phyloP scores from a whole-genome alignment of 306 rosid genomes.

The Inga laurina region DNA sequence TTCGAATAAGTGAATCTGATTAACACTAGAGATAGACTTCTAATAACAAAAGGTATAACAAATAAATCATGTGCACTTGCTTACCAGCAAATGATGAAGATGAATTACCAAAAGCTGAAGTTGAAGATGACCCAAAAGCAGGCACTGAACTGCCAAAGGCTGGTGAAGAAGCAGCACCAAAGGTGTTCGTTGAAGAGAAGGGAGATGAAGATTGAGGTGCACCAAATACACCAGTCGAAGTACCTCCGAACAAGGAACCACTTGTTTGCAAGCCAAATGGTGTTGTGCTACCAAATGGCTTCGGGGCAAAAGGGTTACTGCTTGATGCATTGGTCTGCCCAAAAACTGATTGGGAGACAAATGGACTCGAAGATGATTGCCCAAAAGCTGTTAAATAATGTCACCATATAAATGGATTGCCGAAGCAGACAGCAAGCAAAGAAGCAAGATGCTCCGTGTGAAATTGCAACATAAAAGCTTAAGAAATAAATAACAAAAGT shows the following conservation, averaged over 20 bases:
- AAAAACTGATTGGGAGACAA: constrained; percentile 78
- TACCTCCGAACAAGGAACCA: constrained; percentile 76
- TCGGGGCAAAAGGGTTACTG: constrained; percentile 80
- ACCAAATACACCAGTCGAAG: constrained; percentile 94
- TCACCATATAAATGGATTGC: constrained; percentile 6
- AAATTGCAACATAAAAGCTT: not conserved
- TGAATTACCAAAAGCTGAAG: constrained; percentile 69
- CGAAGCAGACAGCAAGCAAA: constrained; percentile 11
- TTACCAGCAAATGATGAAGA: constrained; percentile 69
- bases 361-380: constrained; percentile 80
- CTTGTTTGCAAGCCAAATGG: constrained; percentile 83
- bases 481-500: not conserved
- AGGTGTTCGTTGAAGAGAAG: constrained; percentile 67
- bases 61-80: not conserved
- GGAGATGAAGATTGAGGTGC: constrained; percentile 72
- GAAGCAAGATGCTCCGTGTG: not conserved
- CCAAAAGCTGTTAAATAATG: constrained; percentile 74
- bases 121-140: constrained; percentile 74
- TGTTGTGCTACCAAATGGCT: constrained; percentile 72
- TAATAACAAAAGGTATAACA: not conserved
- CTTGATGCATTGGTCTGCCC: constrained; percentile 67
- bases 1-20: not conserved
- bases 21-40: not conserved
- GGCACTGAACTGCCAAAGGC: constrained; percentile 75
- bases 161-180: constrained; percentile 68